Evolutionary conservation across 108 stramenopile genomes (phyloP), one percentile per base, ranked within the genome.

Genomic region (Schizochytrium sp.): DNA sequence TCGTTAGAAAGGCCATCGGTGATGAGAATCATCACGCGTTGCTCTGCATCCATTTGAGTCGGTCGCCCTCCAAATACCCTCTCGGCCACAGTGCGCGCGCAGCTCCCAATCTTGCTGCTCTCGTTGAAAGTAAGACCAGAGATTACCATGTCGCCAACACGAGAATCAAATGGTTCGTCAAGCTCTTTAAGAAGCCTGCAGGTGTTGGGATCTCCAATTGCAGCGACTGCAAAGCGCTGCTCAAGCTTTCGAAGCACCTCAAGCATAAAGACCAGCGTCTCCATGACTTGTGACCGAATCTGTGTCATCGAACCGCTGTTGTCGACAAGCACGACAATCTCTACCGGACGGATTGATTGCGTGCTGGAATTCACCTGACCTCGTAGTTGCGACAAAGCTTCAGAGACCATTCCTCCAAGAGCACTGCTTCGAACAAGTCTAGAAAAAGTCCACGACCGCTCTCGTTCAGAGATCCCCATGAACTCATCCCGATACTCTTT

Each of bases 231-330:
- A n/a, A 83, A 83, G 76, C 76, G 76, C 18, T 53, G 44, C n/a
- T 83, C 76, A 12, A 83, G 76, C 44, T 53, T 53, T 23, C 76
- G 76, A 47, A 83, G 51, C 43, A 53, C 51, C 48, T 83, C 48
- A 12, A 83, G 44, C 44, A 83, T 12, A 4, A 53, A 47, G n/a
- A 53, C 76, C 76, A 83, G n/a, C 10, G 51, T 53, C 51, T 83
- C 76, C 51, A 83, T 83, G 76, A 83, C 76, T 4, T 83, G 76
- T 12, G 6, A 12, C n/a, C 76, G 76, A 23, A 83, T 23, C 12
- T n/a, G 76, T 53, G 76, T 21, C 76, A 83, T 83, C 10, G 76
- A 83, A 5, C 76, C 76, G n/a, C 76, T 83, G 51, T 83, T 83
- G 51, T 83, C 76, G 19, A 83, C 76, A 53, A 83, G 6, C 76